Conservation (phyloP, 2,329 filamentous ascomycete species). For the Paecilomyces fulvus region DNA sequence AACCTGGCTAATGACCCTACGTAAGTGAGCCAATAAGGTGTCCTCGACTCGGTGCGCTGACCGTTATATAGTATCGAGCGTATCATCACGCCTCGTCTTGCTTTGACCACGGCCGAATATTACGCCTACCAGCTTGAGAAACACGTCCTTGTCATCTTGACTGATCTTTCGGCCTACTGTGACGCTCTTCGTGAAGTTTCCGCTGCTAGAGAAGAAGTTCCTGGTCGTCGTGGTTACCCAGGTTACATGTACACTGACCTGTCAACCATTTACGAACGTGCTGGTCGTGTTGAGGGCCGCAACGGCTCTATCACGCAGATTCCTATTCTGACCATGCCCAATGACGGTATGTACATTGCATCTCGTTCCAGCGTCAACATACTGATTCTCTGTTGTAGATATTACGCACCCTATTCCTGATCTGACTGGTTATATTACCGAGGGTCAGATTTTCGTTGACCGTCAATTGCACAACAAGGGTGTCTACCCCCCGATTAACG, state of each 20-base stretch:
- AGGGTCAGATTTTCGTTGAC: conserved; percentile 97
- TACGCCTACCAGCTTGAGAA: conserved; percentile 99
- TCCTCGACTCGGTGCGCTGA: conserved; percentile 1
- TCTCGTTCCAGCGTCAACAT: background rate
- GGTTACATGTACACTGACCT: conserved; percentile 99
- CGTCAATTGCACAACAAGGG: conserved; percentile 91
- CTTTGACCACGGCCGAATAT: conserved; percentile 96
- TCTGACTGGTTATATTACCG: conserved; percentile 97
- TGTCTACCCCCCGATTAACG: conserved; percentile 98
- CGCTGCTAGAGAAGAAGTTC: conserved; percentile 95
- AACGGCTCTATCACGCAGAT: conserved; percentile 99
- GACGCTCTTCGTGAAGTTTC: conserved; percentile 98
- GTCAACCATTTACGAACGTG: conserved; percentile 99
- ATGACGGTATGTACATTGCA: conserved; percentile 58
- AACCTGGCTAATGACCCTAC: conserved; percentile 99
- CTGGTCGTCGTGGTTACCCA: conserved; percentile 96
- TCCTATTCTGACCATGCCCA: conserved; percentile 98
- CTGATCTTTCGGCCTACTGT: conserved; percentile 95
- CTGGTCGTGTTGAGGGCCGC: conserved; percentile 90
- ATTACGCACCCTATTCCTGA: conserved; percentile 99
- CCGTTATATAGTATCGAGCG: conserved; percentile 69
- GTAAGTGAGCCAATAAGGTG: conserved; percentile 44
- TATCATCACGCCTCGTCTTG: conserved; percentile 98
- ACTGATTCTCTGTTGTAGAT: conserved; percentile 41
- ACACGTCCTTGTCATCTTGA: conserved; percentile 97